Evolutionary conservation across 495 filamentous ascomycete genomes (phyloP), one percentile per base, ranked within the genome.

Genomic region (Aspergillus affinis): DNA sequence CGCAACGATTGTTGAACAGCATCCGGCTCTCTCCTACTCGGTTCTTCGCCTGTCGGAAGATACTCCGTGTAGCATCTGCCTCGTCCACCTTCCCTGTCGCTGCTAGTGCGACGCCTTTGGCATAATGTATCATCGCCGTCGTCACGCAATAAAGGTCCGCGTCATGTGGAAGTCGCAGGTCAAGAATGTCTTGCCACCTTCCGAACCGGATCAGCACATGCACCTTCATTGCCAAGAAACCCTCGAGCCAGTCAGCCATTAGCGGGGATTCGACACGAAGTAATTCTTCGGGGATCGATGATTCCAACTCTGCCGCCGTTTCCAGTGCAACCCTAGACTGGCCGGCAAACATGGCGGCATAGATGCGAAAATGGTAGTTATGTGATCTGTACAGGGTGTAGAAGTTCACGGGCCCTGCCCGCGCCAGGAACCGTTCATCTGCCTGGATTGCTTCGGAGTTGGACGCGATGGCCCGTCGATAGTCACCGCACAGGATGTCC

Each of bases 231-330:
- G 80, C 77, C 9, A 85, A 61, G 58, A 89, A 90, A 0, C 79
- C 81, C 61, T 90, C 88, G 2, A 90, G 68, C 86, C 87, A 90
- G 64, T 90, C 85, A 0, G 87, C 87, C 83, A 90, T 85, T 0
- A 87, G 87, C 7, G 88, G 87, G 0, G 83, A 86, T 61, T 82
- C 65, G 20, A 87, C 71, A 2, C 82, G 80, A 0, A 90, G 75
- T n/a, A 90, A 61, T 0, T 77, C 72, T 36, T 88, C 86, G 0
- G 87, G 77, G 17, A 90, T 71, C 0, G 81, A 77, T 0, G 59
- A 58, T 59, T 86, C 86, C 15, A 89, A 71, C 26, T 72, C 64
- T 0, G 62, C 52, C 0, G 80, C 78, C 0, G 84, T 85, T 15
- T 86, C 78, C 6, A 90, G 65, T 0, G 86, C 82, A 17, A 84